A percentile compares a stretch with the other conserved stretches of the same genome.
phyloP scores from a whole-genome alignment of 345 rosid species.

The Euphorbia lathyris region DNA sequence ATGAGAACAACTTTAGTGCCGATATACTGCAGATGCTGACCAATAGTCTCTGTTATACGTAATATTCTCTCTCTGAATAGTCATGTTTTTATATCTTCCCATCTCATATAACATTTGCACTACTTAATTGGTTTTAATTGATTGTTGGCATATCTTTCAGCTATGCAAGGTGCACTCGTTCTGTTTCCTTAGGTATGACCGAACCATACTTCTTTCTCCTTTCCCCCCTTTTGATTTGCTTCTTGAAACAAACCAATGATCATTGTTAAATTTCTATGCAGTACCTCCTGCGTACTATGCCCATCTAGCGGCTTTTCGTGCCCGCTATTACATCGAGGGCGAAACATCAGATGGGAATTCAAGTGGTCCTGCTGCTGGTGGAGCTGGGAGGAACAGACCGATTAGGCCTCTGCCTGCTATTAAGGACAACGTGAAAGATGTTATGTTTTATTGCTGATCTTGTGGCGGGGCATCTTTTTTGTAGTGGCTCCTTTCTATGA shows the following conservation, averaged over 20 bases:
- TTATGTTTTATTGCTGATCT: conserved; percentile 59
- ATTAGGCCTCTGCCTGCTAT: conserved; percentile 34
- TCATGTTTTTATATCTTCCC: too few relatives aligned
- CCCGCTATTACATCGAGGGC: conserved; percentile 50
- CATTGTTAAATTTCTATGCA: conserved; percentile 20
- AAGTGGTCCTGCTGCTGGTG: conserved; percentile 10
- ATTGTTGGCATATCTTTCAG: conserved; percentile 22
- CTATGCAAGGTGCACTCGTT: conserved; percentile 70
- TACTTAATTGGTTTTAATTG: neutral
- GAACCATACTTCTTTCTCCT: neutral
- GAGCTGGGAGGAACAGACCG: neutral
- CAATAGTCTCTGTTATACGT: neutral
- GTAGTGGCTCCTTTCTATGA: neutral
- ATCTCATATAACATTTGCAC: too few relatives aligned
- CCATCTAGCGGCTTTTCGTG: conserved; percentile 58
- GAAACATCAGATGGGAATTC: conserved; percentile 29
- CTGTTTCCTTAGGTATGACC: conserved; percentile 64
- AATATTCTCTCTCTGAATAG: too few relatives aligned
- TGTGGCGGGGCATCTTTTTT: too few relatives aligned
- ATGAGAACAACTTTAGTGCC: conserved; percentile 61
- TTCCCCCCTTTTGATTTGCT: neutral
- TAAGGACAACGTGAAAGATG: conserved; percentile 53
- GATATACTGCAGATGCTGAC: neutral
- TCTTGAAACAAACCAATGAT: neutral
- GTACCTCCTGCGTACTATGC: conserved; percentile 81